Evolutionary conservation across 148 eudicot species (phyloP), one percentile per base, ranked within the genome.

Genomic region (Fagopyrum esculentum): DNA sequence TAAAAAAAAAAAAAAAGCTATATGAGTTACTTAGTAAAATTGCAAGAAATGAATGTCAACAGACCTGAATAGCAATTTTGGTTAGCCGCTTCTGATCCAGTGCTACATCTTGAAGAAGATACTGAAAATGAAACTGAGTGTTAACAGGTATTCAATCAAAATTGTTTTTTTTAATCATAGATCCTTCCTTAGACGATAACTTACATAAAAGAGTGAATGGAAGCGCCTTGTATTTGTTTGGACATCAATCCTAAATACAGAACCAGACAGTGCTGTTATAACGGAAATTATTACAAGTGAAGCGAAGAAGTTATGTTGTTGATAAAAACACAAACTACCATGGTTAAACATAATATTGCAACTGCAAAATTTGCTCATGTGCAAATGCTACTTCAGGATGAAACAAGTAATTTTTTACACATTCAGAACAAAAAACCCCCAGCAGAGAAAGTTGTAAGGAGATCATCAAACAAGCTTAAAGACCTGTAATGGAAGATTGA

Each of bases 191-290:
- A 6, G 5, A 66, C 43, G 45, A 13, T 59, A 78, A 74, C 85
- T 77, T 80, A 94, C 98, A 82, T 51, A 76, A 79, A 94, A 90
- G 69, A 94, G 90, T 75, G 93, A 90, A 73, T 84, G 86, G 84
- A 94, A 94, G 51, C 87, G 98, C 78, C 88, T 87, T 48, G 93
- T 81, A 80, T 94, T 88, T 46, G 98, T 87, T 79, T 90, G 96
- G 77, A 92, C 84, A 79, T 92, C 98, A 64, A 92, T 90, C 98
- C 98, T 92, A 87, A 63, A 80, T 66, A 43, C 9, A 30, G 16
- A 63, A 63, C 35, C 12, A 63, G 69, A 4, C 46, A 43, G 47
- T 40, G 46, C 17, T 12, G 12, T 40, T 66, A 13, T 66, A 35
- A 35, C 44, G 13, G 40, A 5, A 63, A 7, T 30, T 30, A 63